Conservation (phyloP, 306 rosid genomes). For the Spatholobus suberectus region DNA sequence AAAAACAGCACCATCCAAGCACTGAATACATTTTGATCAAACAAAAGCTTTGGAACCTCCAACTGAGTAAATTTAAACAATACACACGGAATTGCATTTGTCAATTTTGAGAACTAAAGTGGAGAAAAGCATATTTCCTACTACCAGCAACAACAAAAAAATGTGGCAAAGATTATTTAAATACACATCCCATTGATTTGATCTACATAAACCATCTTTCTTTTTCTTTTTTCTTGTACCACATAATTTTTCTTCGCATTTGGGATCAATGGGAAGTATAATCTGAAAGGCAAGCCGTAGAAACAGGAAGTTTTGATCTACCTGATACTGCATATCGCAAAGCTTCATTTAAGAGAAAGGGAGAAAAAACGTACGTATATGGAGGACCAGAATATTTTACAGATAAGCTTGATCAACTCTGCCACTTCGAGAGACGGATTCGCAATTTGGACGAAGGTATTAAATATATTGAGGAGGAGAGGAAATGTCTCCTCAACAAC, state of each 20-base stretch:
- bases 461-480: slow-evolving; percentile 78
- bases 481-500: slow-evolving; percentile 88
- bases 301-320: not conserved
- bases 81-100: not conserved
- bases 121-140: not conserved
- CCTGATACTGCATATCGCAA: not conserved
- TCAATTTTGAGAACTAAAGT: not conserved
- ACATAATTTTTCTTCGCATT: too few species aligned
- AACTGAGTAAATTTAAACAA: slow-evolving; percentile 54
- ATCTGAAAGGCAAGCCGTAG: too few species aligned
- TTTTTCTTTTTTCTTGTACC: too few species aligned
- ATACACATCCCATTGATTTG: too few species aligned
- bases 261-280: too few species aligned
- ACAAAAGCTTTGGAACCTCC: slow-evolving; percentile 93
- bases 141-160: too few species aligned
- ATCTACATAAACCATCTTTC: too few species aligned
- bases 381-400: slow-evolving; percentile 98
- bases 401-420: slow-evolving; percentile 88
- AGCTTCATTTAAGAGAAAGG: not conserved
- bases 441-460: slow-evolving; percentile 65
- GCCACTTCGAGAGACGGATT: slow-evolving; percentile 83
- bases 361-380: slow-evolving; percentile 68
- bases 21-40: slow-evolving; percentile 75
- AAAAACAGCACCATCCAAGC: slow-evolving; percentile 91
- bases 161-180: too few species aligned